Evolutionary conservation across 495 filamentous ascomycete genomes (phyloP).

Genomic region (Aspergillus egyptiacus): DNA sequence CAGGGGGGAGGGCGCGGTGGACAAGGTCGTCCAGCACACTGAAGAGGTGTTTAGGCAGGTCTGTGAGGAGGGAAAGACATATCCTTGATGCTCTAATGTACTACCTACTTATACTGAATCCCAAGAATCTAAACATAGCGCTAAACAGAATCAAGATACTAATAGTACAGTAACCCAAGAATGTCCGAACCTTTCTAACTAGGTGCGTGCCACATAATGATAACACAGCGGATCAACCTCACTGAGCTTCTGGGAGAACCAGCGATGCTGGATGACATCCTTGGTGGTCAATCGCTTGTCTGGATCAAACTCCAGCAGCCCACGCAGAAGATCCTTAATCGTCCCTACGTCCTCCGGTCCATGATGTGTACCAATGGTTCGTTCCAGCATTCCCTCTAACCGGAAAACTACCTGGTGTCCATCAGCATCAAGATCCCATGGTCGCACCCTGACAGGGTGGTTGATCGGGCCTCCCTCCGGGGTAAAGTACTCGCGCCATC

Average conservation of each 20-base stretch:
- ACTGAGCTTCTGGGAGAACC: background rate
- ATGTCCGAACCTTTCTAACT: no score
- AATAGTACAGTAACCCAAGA: no score
- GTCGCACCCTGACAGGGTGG: background rate
- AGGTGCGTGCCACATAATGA: no score
- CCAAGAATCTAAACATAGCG: background rate
- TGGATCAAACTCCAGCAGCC: conserved; percentile 1
- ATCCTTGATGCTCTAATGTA: no score
- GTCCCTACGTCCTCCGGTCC: background rate
- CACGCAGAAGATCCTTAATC: background rate
- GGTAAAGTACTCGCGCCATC: background rate
- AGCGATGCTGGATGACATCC: conserved; percentile 1
- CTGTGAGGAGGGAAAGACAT: conserved; percentile 10
- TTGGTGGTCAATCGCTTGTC: background rate
- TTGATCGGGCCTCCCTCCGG: background rate
- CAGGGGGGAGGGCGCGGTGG: conserved; percentile 10
- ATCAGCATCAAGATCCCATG: background rate
- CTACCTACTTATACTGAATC: no score
- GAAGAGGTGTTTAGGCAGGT: conserved; percentile 16
- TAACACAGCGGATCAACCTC: no score
- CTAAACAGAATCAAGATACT: background rate
- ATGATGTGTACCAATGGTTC: background rate
- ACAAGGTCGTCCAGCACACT: conserved; percentile 18
- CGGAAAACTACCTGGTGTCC: no score
- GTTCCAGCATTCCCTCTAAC: background rate